Conservation (phyloP, 345 rosid genomes). For the Fremontodendron californicum region DNA sequence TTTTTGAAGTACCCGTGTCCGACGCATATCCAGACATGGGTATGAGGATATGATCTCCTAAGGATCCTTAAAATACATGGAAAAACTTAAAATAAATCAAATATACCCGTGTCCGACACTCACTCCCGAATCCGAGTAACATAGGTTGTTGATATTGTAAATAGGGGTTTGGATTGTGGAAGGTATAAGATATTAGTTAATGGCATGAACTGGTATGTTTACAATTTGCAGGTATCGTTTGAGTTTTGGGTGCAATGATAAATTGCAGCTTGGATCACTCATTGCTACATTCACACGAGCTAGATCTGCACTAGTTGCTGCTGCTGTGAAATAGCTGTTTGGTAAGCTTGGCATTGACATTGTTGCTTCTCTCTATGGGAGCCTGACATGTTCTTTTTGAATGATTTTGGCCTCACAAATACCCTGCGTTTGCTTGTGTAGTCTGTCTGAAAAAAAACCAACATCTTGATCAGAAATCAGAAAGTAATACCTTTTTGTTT, state of each 20-base stretch:
- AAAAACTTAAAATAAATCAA: no score
- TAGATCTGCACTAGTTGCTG: slow-evolving; percentile 59
- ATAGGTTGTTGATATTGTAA: neutral
- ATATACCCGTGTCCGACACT: no score
- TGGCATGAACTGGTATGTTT: neutral
- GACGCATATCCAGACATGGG: no score
- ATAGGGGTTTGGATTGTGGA: neutral
- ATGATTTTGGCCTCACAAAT: neutral
- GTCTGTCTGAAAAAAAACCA: slow-evolving; percentile 42
- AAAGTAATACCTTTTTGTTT: neutral
- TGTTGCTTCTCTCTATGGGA: neutral
- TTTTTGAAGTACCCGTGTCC: no score
- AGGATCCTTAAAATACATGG: no score
- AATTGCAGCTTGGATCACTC: slow-evolving; percentile 81
- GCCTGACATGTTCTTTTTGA: neutral
- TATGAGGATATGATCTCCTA: no score
- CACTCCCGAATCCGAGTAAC: no score
- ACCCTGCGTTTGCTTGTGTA: neutral
- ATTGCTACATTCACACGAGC: slow-evolving; percentile 69
- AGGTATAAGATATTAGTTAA: neutral
- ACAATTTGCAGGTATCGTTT: slow-evolving; percentile 62
- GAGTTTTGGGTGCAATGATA: slow-evolving; percentile 85
- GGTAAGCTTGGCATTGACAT: neutral
- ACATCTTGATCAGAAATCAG: slow-evolving; percentile 1
- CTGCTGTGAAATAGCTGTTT: slow-evolving; percentile 38